A percentile compares a stretch with the other conserved stretches of the same genome.
These are phyloP conservation scores for Corymbia citriodora DNA, from an alignment of 441 rosid genomes.

Conservation along the genomic window DNA sequence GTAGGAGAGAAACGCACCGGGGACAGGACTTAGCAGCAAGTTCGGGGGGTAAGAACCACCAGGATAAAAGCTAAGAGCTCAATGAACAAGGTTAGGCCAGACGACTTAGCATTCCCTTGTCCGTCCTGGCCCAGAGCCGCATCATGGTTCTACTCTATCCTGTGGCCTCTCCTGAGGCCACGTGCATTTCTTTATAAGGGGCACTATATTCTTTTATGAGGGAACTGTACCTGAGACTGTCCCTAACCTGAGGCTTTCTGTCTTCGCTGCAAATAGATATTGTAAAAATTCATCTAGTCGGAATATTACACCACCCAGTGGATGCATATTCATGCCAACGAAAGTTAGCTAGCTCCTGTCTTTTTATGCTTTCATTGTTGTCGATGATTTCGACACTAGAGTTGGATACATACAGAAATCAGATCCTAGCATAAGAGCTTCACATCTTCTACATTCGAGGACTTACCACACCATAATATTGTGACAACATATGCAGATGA, in stretches of 20 bases:
- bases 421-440: not conserved
- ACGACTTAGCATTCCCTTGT: not conserved
- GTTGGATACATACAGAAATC: not conserved
- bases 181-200: not conserved
- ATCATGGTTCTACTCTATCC: not conserved
- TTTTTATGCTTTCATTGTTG: not conserved
- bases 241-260: not conserved
- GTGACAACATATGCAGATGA: not conserved
- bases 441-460: not conserved
- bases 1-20: no score
- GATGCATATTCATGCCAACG: not conserved
- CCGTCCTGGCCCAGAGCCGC: not conserved
- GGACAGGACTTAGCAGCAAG: no score
- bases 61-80: no score
- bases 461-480: not conserved
- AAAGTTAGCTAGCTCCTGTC: not conserved
- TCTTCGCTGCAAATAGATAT: not conserved
- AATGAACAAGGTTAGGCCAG: no score
- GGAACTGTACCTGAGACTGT: no score
- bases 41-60: no score
- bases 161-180: not conserved
- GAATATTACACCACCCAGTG: not conserved
- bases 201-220: not conserved
- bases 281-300: not conserved
- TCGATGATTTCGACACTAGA: not conserved